phyloP scores from a whole-genome alignment of 257 asterid genomes.

The Paulownia fortunei region DNA sequence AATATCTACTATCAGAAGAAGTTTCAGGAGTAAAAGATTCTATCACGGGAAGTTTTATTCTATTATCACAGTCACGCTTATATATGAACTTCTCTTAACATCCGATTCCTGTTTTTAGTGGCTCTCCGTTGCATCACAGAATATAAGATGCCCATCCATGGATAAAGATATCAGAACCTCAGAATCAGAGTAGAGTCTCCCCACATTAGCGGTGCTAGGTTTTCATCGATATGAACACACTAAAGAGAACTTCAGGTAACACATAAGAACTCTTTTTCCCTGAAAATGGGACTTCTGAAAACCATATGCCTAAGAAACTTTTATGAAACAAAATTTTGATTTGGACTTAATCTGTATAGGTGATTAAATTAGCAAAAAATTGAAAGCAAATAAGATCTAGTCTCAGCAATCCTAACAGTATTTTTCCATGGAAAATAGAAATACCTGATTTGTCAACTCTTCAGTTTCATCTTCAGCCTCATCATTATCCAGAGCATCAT shows the following conservation, averaged over 20 bases:
- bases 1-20: no score
- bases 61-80: background rate
- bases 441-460: slow-evolving; percentile 87
- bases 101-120: background rate
- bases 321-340: background rate
- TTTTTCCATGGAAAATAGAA: background rate
- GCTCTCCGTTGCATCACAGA: background rate
- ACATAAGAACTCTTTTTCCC: background rate
- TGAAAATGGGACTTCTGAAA: background rate
- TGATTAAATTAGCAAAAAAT: background rate
- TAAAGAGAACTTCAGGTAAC: no score
- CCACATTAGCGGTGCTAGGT: background rate
- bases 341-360: background rate
- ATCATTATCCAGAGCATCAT: slow-evolving; percentile 82
- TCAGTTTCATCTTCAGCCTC: slow-evolving; percentile 98
- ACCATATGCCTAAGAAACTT: no score
- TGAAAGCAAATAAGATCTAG: background rate
- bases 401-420: background rate
- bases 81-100: background rate
- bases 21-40: no score
- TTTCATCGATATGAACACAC: background rate
- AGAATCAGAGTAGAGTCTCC: background rate
- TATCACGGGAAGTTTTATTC: background rate
- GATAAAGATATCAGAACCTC: background rate
- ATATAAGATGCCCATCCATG: background rate